A percentile compares a stretch with the other conserved stretches of the same genome.
Conservation (phyloP, 1,139 yeast species). For the Saccharomycopsis hybrid region DNA sequence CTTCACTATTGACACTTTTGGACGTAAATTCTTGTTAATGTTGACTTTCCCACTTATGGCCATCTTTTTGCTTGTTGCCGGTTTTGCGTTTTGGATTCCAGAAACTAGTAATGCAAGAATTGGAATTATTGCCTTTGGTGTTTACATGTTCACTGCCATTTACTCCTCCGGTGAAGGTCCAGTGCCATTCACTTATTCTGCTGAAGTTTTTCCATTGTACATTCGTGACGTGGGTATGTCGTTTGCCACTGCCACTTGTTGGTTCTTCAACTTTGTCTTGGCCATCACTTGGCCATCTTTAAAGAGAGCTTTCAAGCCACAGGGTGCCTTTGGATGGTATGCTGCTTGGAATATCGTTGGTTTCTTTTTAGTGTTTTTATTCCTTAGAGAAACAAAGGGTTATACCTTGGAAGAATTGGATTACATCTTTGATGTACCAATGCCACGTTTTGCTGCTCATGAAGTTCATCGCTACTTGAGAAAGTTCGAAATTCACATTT, state of each 20-base stretch:
- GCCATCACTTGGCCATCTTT: constrained; percentile 82
- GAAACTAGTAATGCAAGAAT: constrained; percentile 46
- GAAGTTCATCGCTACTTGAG: constrained; percentile 42
- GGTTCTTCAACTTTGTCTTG: constrained; percentile 79
- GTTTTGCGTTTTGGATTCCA: constrained; percentile 70
- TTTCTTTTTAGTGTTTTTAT: constrained; percentile 59
- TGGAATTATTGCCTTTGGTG: constrained; percentile 63
- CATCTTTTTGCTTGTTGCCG: constrained; percentile 60
- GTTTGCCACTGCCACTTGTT: constrained; percentile 74
- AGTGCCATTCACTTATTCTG: constrained; percentile 84
- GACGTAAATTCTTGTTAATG: constrained; percentile 66
- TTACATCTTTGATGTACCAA: constrained; percentile 58
- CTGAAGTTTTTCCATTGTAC: constrained; percentile 81
- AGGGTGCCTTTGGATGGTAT: constrained; percentile 86
- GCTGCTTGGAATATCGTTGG: constrained; percentile 85
- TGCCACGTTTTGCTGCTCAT: constrained; percentile 47
- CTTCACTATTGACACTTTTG: constrained; percentile 72
- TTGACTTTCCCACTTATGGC: constrained; percentile 74
- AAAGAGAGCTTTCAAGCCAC: constrained; percentile 56
- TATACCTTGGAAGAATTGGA: constrained; percentile 68
- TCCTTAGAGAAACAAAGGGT: constrained; percentile 65
- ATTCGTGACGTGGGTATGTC: constrained; percentile 86
- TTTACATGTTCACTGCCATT: constrained; percentile 65
- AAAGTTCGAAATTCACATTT: constrained; percentile 34
- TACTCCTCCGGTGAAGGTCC: constrained; percentile 89